Evolutionary conservation across 306 rosid genomes (phyloP), one percentile per base, ranked within the genome.

Genomic region (Arachis hypogaea): DNA sequence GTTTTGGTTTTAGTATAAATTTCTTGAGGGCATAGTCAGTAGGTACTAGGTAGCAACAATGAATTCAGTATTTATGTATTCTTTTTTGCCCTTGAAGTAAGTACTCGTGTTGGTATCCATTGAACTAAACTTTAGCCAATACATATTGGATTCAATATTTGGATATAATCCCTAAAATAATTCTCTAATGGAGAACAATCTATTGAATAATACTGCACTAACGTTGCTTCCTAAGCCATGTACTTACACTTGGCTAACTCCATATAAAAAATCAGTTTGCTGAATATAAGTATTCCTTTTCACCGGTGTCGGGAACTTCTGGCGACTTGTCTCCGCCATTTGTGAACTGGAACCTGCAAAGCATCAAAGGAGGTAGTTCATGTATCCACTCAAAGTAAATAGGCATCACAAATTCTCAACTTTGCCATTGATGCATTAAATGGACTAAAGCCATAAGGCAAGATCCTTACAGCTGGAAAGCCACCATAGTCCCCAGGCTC

Each of bases 401-500:
- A 50, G 12, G 43, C 63, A 62, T 38, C 63, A 40, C 42, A 63
- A 58, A 57, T 58, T 49, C 36, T 42, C 41, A 78, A 66, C 63
- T 59, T 18, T 33, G 47, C 60, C 7, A 38, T 62, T 62, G 36
- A 59, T 67, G 42, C 72, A 18, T 22, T 11, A 43, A 47, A 6
- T 4, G 2, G 9, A 46, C 12, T 5, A 40, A 75, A 71, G 50
- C 52, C 54, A 54, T 3, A 45, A 42, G 66, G 58, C 11, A 69
- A 29, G 49, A 72, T 76, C 73, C 87, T 85, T 79, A 87, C 90
- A 84, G 91, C 89, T 18, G 92, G 92, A 80, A 91, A 91, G 82
- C 97, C 97, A 59, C 88, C 96, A 45, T 90, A 86, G 79, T 91
- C 96, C 64, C 97, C 98, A 57, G 97, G 88, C 66, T 84, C 91